Evolutionary conservation across 2,329 filamentous ascomycete species (phyloP), one percentile per base, ranked within the genome.

Genomic region (Fusarium protoensiforme): DNA sequence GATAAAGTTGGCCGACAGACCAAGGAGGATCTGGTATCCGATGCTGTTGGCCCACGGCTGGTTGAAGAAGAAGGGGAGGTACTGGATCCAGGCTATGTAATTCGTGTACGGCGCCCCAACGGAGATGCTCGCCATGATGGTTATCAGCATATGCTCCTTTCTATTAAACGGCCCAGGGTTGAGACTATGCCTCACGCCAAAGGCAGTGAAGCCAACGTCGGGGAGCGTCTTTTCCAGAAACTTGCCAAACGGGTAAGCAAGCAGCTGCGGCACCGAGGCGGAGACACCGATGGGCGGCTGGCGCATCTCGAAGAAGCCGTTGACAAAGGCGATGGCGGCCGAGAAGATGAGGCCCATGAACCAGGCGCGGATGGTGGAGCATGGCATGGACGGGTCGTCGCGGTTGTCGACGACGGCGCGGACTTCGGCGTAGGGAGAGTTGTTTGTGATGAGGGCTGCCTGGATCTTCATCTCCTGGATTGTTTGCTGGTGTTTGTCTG

Each of bases 131-230:
- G 91, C 88, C 87, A 90, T 89, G 77, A 89, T 88, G 58, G 87
- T 87, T 68, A 90, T 87, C 35, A 91, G 79, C 84, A 89, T 88
- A 77, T 91, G 89, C 75, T 91, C 89, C 79, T 91, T 91, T 73
- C 86, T 86, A 61, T 85, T 87, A 74, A 91, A 91, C 1, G 84
- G 84, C 0, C 88, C 88, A 0, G 88, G 87, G 71, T 90, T 90
- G 7, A 89, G 82, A 7, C 82, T 85, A 74, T 87, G 85, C n/a
- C 83, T 81, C 20, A 83, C 75, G 13, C 86, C 86, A 61, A 84
- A 83, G 9, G 87, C 74, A 4, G 80, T 87, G 68, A 90, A 81
- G 24, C 85, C 85, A 48, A 76, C 79, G 71, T 88, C 86, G 0
- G 89, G 89, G 51, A 91, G 81, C 62, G 81, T 77, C 67, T 81